A percentile compares a stretch with the other conserved stretches of the same genome.
phyloP scores from a whole-genome alignment of 257 asterid genomes.

The Ilex asprella region DNA sequence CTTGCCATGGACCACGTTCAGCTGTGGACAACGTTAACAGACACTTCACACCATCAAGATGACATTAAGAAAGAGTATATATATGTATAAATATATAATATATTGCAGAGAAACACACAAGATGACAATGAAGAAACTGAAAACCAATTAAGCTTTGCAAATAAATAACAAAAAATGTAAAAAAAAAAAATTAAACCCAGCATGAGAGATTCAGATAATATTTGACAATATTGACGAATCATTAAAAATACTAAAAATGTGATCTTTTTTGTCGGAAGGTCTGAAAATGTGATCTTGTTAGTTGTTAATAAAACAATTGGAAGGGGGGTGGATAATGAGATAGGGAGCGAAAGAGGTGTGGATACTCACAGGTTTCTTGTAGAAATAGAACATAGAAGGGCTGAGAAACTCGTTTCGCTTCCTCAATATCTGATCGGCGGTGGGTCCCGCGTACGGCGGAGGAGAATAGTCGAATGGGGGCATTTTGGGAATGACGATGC shows the following conservation, averaged over 20 bases:
- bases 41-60: neutral
- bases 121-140: neutral
- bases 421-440: slow-evolving; percentile 43
- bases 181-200: no score
- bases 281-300: neutral
- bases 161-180: no score
- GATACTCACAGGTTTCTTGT: slow-evolving; percentile 54
- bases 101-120: neutral
- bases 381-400: slow-evolving; percentile 62
- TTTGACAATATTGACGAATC: neutral
- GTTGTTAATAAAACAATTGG: neutral
- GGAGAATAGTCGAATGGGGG: slow-evolving; percentile 90
- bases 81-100: no score
- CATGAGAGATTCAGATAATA: neutral
- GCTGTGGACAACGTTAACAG: slow-evolving; percentile 22
- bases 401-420: slow-evolving; percentile 63
- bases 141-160: no score
- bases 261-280: neutral
- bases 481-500: slow-evolving; percentile 41
- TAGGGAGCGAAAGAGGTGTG: no score
- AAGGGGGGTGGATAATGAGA: neutral
- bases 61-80: neutral
- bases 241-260: neutral
- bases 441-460: slow-evolving; percentile 79
- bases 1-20: slow-evolving; percentile 68